Evolutionary conservation across 78 protist genomes (phyloP), one percentile per base, ranked within the genome.

Genomic region (Neovahlkampfia damariscottae): DNA sequence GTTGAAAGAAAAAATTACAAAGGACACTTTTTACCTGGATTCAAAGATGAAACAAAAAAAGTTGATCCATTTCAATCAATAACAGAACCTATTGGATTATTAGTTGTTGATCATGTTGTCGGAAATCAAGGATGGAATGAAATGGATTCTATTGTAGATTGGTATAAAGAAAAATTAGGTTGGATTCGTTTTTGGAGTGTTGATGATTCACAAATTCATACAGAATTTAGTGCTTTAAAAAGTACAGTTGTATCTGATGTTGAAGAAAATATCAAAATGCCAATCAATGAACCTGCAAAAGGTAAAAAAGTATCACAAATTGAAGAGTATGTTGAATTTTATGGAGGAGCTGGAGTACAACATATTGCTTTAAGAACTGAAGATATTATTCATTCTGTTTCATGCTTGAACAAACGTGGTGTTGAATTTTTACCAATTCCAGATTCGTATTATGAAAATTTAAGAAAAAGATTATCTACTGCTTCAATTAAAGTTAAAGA

Each of bases 341-440:
- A 90, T 39, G 88, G 84, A 29, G 96, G 96, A 69, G 86, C 93
- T 0, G 96, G 96, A 30, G 94, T 90, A n/a, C 96, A 93, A 81
- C 96, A 93, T 90, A 78, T 93, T 27, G 96, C 96, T 8, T 71
- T 87, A 40, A 29, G 37, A 32, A 82, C 88, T 5, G 19, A 31
- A n/a, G 91, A 93, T 67, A 78, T 93, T 72, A 62, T 90, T 32
- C 59, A 41, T 2, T 5, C 92, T 10, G 79, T 68, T 30, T 4
- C 31, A 31, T 9, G n/a, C 30, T 37, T 73, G 69, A 62, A 50
- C 34, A 78, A 41, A 29, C 88, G 96, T 40, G 96, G 96, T 36
- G 79, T 85, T 27, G 81, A 89, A 80, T 93, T 93, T 80, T 68
- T 93, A 29, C 34, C 82, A 66, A 77, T 83, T 36, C 96, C 96